These are phyloP conservation scores for Colletotrichum cuscutae DNA, from an alignment of 2,329 filamentous ascomycete genomes.

Conservation along the genomic window DNA sequence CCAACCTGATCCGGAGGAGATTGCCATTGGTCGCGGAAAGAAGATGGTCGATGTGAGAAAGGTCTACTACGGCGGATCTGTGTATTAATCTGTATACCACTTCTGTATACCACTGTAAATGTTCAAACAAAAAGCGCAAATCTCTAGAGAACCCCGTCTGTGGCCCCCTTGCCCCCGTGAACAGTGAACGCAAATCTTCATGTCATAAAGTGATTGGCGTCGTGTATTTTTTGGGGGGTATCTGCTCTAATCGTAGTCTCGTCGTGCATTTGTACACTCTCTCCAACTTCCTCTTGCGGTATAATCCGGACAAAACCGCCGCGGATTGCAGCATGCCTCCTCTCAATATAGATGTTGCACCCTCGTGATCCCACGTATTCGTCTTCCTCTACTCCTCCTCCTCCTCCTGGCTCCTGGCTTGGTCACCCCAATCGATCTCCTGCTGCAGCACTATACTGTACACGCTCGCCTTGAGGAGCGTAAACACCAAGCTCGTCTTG, in stretches of 20 bases:
- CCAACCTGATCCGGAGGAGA: constrained; percentile 88
- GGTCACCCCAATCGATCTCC: constrained; percentile 82
- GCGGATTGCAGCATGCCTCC: background rate
- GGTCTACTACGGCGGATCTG: constrained; percentile 91
- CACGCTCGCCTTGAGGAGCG: constrained; percentile 95
- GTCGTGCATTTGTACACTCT: background rate
- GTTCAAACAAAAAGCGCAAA: constrained; percentile 29
- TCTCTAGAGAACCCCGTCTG: constrained; percentile 11
- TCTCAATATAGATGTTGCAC: too few species aligned
- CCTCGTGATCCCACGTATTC: background rate
- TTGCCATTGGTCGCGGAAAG: constrained; percentile 89
- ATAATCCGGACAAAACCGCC: background rate
- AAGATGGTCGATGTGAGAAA: constrained; percentile 97
- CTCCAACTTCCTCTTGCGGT: background rate
- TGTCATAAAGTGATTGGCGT: background rate
- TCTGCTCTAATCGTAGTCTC: constrained; percentile 9
- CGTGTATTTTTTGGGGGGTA: background rate
- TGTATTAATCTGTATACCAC: constrained; percentile 57
- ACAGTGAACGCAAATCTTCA: background rate
- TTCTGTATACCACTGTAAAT: constrained; percentile 32
- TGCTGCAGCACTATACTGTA: constrained; percentile 99
- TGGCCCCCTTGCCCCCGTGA: background rate
- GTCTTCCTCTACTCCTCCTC: constrained; percentile 34
- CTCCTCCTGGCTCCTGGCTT: constrained; percentile 47
- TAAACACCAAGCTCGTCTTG: constrained; percentile 95